Percentiles rank a stretch among this genome's conserved stretches.
Conservation (phyloP, 768 basidiomycete species). For the Mycena sanguinolenta region DNA sequence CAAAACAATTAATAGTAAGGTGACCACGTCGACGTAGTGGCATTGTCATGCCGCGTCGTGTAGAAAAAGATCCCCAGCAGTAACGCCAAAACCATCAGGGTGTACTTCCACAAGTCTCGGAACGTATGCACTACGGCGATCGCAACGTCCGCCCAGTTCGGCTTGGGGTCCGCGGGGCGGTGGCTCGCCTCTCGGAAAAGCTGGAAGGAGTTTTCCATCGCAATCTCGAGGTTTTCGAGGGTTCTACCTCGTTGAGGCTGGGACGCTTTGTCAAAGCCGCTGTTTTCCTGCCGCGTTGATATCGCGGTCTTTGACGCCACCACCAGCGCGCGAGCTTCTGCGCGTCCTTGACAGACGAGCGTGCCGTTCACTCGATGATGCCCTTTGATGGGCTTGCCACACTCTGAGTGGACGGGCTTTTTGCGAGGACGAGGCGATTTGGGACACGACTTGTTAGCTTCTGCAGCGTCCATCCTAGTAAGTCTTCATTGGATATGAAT, state of each 20-base stretch:
- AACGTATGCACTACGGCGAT: conserved; percentile 8
- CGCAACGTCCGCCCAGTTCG: conserved; percentile 12
- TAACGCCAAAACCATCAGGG: neutral
- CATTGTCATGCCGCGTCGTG: conserved; percentile 2
- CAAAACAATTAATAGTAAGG: conserved; percentile 3
- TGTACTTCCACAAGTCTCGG: conserved; percentile 12
- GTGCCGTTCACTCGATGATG: conserved; percentile 14
- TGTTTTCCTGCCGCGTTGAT: neutral
- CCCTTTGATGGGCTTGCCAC: conserved; percentile 26
- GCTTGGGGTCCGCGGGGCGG: neutral
- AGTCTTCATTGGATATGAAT: neutral
- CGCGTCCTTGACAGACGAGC: conserved; percentile 6
- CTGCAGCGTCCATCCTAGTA: conserved; percentile 1
- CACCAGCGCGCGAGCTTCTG: too few species aligned
- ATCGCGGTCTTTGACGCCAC: neutral
- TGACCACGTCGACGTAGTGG: neutral
- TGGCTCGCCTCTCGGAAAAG: neutral
- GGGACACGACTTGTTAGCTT: too few species aligned
- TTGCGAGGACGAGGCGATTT: too few species aligned
- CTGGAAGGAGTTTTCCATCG: conserved; percentile 7
- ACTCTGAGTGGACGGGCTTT: conserved; percentile 19
- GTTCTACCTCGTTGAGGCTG: neutral
- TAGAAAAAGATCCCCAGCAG: conserved; percentile 1
- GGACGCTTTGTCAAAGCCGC: neutral
- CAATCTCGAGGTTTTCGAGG: conserved; percentile 1